A percentile compares a stretch with the other conserved stretches of the same genome.
Conservation (phyloP, 2,329 filamentous ascomycete genomes). For the Diaporthe nobilis region DNA sequence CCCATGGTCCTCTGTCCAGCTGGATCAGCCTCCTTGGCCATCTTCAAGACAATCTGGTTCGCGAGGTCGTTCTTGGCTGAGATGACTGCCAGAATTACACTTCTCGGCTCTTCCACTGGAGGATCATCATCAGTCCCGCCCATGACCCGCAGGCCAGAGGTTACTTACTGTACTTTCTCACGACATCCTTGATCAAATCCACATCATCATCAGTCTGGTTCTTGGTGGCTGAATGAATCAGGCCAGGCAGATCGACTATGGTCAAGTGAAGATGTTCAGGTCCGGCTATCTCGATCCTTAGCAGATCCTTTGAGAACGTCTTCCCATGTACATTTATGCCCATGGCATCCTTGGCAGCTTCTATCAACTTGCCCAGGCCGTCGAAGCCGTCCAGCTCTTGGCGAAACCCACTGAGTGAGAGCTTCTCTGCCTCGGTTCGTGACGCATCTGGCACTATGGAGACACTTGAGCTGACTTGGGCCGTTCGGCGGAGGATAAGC, state of each 20-base stretch:
- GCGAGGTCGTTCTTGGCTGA: slow-evolving; percentile 69
- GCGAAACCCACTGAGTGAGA: slow-evolving; percentile 36
- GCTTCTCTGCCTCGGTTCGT: slow-evolving; percentile 7
- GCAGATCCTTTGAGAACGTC: slow-evolving; percentile 59
- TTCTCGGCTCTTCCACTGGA: slow-evolving; percentile 62
- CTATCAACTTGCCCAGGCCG: slow-evolving; percentile 53
- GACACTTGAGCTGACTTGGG: slow-evolving; percentile 49
- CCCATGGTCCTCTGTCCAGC: slow-evolving; percentile 62
- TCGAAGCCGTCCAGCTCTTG: slow-evolving; percentile 41
- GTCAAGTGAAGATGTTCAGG: slow-evolving; percentile 66
- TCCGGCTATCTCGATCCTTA: slow-evolving; percentile 62
- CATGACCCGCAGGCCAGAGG: background rate
- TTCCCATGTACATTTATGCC: slow-evolving; percentile 54
- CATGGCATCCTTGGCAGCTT: slow-evolving; percentile 61
- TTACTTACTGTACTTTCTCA: slow-evolving; percentile 63
- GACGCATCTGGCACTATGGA: slow-evolving; percentile 33
- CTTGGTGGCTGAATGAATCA: slow-evolving; percentile 62
- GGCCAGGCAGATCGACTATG: slow-evolving; percentile 70
- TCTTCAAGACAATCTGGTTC: slow-evolving; percentile 68
- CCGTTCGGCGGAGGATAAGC: slow-evolving; percentile 58
- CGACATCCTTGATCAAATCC: slow-evolving; percentile 61
- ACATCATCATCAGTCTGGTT: slow-evolving; percentile 58
- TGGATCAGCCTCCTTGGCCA: slow-evolving; percentile 56
- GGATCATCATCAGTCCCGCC: background rate
- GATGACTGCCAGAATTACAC: slow-evolving; percentile 72